These are phyloP conservation scores for Hydnomerulius pinastri DNA, from an alignment of 768 basidiomycete species.

Conservation along the genomic window DNA sequence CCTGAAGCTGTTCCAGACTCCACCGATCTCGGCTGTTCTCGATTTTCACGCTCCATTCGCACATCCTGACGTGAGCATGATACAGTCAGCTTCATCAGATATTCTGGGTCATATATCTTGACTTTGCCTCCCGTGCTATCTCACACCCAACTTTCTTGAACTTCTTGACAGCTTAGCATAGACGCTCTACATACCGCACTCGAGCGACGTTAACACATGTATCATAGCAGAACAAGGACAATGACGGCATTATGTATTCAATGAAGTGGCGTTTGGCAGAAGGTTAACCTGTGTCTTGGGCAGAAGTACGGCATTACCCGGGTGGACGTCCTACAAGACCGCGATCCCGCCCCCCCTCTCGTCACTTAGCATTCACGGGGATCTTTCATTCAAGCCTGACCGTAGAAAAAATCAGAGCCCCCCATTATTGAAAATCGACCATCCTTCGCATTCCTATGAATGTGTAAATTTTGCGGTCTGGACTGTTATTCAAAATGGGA, in stretches of 20 bases:
- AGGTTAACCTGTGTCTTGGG: no score
- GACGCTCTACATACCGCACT: conserved; percentile 10
- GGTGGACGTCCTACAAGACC: conserved; percentile 3
- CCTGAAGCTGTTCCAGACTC: conserved; percentile 11
- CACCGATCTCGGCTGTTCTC: neutral
- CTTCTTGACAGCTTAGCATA: conserved; percentile 15
- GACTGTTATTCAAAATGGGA: no score
- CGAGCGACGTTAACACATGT: conserved; percentile 6
- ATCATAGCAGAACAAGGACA: conserved; percentile 10
- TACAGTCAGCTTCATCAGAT: neutral
- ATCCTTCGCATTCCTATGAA: no score
- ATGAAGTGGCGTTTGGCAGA: no score
- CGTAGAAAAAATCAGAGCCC: no score
- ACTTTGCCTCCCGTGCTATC: conserved; percentile 1
- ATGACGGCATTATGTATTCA: conserved; percentile 4
- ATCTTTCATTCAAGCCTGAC: neutral
- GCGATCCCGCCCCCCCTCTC: neutral
- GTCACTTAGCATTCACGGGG: neutral
- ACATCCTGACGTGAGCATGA: conserved; percentile 7
- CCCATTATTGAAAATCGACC: no score
- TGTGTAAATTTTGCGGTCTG: no score
- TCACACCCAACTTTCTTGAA: conserved; percentile 14
- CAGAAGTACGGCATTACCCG: conserved; percentile 1
- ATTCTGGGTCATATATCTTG: conserved; percentile 4
- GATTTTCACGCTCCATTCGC: neutral